Base-by-base conservation (phyloP, 768 basidiomycete species). In the Boletus huronensis region DNA sequence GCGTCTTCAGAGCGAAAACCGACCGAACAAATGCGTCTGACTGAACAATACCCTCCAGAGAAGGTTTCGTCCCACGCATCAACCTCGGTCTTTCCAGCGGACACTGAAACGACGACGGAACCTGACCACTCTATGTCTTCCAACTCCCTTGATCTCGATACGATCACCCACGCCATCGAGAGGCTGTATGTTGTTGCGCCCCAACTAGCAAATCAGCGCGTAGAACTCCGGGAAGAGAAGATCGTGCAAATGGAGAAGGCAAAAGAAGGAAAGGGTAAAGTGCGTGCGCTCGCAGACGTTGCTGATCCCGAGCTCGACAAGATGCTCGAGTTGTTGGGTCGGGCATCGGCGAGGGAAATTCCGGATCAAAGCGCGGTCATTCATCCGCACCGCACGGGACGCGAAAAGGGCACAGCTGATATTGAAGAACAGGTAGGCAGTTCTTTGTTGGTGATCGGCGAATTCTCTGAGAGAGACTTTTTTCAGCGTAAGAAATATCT, bases 191-290 rank as follows among this genome's bases (percentile, higher is more conserved):
- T 81, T 8, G 89, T 87, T 29, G 84, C 93, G 0, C 95, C 96
- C 1, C 94, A 96, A 68, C 71, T 98, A 39, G 83, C 88, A 55
- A 88, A 95, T 66, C 96, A 99, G 70, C 84, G 97, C 1, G 93
- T 90, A n/a, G 94, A 95, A 68, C 81, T 96, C 42, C 86, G 87
- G 63, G 79, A 78, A 6, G 74, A 82, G 25, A 89, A 91, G 65
- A 62, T 85, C 14, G 80, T 80, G 13, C 80, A 92, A 70, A 81
- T 93, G 75, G 88, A 91, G 70, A 79, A 79, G 41, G 91, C 89
- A 5, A 50, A 74, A 76, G 75, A 77, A 62, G 78, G 78, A 26
- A 78, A 78, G 64, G 73, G 73, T 40, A 83, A 82, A 59, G 77
- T 82, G 8, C 56, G 65, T 21, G 73, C 82, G 9, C 52, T 62